Conservation (phyloP, 345 rosid genomes). For the Erysimum cheiranthoides region DNA sequence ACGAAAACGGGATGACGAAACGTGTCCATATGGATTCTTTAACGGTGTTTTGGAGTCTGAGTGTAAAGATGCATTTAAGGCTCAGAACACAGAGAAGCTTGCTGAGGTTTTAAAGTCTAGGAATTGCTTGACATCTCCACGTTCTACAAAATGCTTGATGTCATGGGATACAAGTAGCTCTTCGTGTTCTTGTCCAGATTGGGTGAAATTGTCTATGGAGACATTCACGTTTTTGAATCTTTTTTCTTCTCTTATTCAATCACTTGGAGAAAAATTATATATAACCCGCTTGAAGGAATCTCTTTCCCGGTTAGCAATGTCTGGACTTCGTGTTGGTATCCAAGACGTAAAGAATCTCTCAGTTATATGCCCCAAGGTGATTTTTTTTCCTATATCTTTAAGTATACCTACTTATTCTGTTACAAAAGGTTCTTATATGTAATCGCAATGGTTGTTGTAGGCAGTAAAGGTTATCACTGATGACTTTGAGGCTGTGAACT, state of each 20-base stretch:
- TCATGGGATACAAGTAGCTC: slow-evolving; percentile 41
- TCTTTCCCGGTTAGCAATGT: slow-evolving; percentile 52
- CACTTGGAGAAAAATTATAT: slow-evolving; percentile 50
- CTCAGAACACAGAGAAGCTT: slow-evolving; percentile 59
- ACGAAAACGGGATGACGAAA: slow-evolving; percentile 55
- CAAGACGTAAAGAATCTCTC: slow-evolving; percentile 74
- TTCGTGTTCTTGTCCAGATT: slow-evolving; percentile 70
- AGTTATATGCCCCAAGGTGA: slow-evolving; percentile 77
- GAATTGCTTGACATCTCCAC: slow-evolving; percentile 66
- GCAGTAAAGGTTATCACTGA: slow-evolving; percentile 59
- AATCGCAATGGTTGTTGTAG: slow-evolving; percentile 52
- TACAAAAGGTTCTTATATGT: slow-evolving; percentile 19
- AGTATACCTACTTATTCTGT: neutral
- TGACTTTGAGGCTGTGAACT: slow-evolving; percentile 46
- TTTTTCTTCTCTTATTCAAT: slow-evolving; percentile 55
- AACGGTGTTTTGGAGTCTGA: slow-evolving; percentile 56
- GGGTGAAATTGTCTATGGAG: slow-evolving; percentile 75
- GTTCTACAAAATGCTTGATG: slow-evolving; percentile 59
- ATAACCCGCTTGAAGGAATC: slow-evolving; percentile 54
- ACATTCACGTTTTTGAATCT: slow-evolving; percentile 70
- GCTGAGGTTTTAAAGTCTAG: slow-evolving; percentile 65
- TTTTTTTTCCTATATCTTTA: slow-evolving; percentile 11
- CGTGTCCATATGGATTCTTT: slow-evolving; percentile 51
- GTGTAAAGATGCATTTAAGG: slow-evolving; percentile 51
- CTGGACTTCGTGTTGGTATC: slow-evolving; percentile 57